Evolutionary conservation across 306 rosid genomes (phyloP).

Genomic region (Quillaja saponaria): DNA sequence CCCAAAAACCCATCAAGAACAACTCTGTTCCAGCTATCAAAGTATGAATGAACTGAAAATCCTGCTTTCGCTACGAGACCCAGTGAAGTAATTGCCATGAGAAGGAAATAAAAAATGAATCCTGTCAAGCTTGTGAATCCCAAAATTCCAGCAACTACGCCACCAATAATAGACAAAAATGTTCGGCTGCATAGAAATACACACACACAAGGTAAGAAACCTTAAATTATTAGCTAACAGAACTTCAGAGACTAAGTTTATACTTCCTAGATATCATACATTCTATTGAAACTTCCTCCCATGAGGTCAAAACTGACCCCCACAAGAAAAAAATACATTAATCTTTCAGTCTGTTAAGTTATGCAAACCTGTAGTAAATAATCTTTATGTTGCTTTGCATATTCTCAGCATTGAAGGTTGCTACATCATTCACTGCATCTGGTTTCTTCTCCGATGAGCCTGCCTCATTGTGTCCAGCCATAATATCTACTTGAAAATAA

Average conservation of each 20-base stretch:
- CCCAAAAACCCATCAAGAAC: constrained; percentile 70
- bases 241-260: constrained; percentile 9
- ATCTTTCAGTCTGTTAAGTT: neutral
- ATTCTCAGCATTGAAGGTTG: constrained; percentile 80
- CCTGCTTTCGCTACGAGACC: constrained; percentile 67
- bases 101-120: constrained; percentile 70
- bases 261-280: constrained; percentile 9
- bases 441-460: constrained; percentile 66
- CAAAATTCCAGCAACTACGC: constrained; percentile 92
- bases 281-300: constrained; percentile 1
- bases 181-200: constrained; percentile 75
- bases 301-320: neutral
- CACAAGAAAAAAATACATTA: constrained; percentile 15
- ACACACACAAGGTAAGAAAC: neutral
- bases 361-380: constrained; percentile 83
- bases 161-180: constrained; percentile 88
- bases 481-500: constrained; percentile 45
- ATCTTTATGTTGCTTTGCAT: constrained; percentile 85
- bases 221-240: constrained; percentile 12
- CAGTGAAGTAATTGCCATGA: constrained; percentile 74
- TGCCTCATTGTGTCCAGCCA: constrained; percentile 68
- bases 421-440: constrained; percentile 49
- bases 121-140: constrained; percentile 85
- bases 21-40: constrained; percentile 69
- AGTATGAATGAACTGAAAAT: constrained; percentile 65